phyloP scores from a whole-genome alignment of 805 yeast genomes.

The Lachancea meyersii region DNA sequence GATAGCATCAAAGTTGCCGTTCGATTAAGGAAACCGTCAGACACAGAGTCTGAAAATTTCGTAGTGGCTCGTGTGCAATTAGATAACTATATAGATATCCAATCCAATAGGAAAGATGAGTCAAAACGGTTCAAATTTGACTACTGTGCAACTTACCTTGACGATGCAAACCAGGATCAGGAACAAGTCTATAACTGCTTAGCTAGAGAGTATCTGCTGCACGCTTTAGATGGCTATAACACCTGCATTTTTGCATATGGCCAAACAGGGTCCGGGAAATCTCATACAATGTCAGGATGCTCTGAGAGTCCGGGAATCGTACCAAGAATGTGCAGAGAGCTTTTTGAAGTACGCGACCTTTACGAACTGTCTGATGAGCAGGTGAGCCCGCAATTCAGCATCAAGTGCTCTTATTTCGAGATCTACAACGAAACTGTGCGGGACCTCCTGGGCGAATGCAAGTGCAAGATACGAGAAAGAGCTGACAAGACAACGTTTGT shows the following conservation, averaged over 20 bases:
- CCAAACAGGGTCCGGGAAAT: slow-evolving; percentile 94
- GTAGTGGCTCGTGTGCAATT: slow-evolving; percentile 5
- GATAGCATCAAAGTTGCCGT: slow-evolving; percentile 14
- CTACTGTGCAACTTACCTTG: slow-evolving; percentile 9
- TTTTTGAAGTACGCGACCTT: slow-evolving; percentile 9
- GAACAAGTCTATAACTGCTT: slow-evolving; percentile 6
- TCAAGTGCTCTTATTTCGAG: slow-evolving; percentile 72
- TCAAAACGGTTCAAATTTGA: slow-evolving; percentile 9
- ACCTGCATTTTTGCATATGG: slow-evolving; percentile 96
- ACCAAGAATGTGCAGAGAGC: slow-evolving; percentile 10
- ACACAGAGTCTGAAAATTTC: not conserved
- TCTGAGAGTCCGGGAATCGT: slow-evolving; percentile 9
- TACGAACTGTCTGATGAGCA: slow-evolving; percentile 47
- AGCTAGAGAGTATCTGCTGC: slow-evolving; percentile 12
- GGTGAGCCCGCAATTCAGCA: slow-evolving; percentile 52
- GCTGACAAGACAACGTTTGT: slow-evolving; percentile 66
- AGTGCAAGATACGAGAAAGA: slow-evolving; percentile 56
- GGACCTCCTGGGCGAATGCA: slow-evolving; percentile 48
- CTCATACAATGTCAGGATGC: slow-evolving; percentile 72
- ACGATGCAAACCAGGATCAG: slow-evolving; percentile 8
- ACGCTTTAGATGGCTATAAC: slow-evolving; percentile 73
- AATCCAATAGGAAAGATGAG: slow-evolving; percentile 4
- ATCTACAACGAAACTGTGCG: slow-evolving; percentile 78
- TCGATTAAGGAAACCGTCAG: slow-evolving; percentile 8
- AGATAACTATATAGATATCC: slow-evolving; percentile 1